Evolutionary conservation across 1,284 basidiomycete species (phyloP).

Genomic region (Austroboletus niveus): DNA sequence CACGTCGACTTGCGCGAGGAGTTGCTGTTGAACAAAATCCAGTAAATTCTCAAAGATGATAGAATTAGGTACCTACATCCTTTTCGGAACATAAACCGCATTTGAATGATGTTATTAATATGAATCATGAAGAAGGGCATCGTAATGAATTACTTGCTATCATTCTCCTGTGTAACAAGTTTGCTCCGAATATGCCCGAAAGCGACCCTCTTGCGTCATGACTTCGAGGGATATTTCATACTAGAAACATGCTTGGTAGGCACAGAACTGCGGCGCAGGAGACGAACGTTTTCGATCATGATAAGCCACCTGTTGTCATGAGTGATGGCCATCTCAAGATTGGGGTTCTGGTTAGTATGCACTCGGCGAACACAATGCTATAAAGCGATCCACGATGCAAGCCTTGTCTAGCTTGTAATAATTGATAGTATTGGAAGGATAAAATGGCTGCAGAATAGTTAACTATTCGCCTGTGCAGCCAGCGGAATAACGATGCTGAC

Average conservation of each 20-base stretch:
- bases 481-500: neutral
- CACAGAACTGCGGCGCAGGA: neutral
- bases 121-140: neutral
- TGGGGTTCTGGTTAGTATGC: neutral
- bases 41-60: no score
- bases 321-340: neutral
- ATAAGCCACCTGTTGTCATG: conserved; percentile 7
- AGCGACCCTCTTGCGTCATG: neutral
- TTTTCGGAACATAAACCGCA: neutral
- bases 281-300: neutral
- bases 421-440: conserved; percentile 8
- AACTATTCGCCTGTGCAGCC: neutral
- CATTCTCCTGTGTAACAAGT: neutral
- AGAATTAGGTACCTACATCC: neutral
- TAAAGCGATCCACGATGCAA: neutral
- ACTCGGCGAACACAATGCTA: neutral
- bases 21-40: neutral
- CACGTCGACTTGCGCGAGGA: neutral
- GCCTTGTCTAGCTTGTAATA: conserved; percentile 8
- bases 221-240: neutral
- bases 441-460: conserved; percentile 5
- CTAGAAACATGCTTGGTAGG: neutral
- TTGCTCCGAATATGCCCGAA: neutral
- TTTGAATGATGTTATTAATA: neutral
- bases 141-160: neutral